Conservation (phyloP, 345 rosid genomes). For the Pelargonium nanum region DNA sequence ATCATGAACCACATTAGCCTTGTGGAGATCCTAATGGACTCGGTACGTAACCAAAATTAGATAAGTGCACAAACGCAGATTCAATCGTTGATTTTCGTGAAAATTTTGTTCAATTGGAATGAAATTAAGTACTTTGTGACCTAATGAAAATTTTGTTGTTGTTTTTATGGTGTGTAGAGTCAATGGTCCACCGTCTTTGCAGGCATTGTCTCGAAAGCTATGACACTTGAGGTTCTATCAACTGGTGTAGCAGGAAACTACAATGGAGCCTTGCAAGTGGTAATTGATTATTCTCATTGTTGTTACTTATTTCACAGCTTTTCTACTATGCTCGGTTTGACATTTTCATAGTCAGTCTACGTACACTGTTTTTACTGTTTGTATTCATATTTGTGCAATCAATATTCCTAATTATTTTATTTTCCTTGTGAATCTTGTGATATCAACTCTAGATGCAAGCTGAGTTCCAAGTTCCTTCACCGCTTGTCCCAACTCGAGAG, state of each 20-base stretch:
- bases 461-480: constrained; percentile 70
- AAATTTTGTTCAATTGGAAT: too few species aligned
- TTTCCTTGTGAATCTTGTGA: not conserved
- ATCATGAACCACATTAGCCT: constrained; percentile 57
- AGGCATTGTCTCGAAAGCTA: constrained; percentile 59
- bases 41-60: constrained; percentile 35
- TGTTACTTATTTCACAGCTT: not conserved
- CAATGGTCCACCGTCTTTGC: constrained; percentile 71
- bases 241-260: constrained; percentile 60
- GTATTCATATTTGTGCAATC: too few species aligned
- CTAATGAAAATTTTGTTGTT: not conserved
- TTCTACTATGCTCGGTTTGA: too few species aligned
- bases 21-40: constrained; percentile 73
- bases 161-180: constrained; percentile 28
- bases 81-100: too few species aligned
- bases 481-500: constrained; percentile 72
- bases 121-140: too few species aligned
- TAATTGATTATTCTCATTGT: not conserved
- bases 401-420: not conserved
- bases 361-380: too few species aligned
- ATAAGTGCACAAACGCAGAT: too few species aligned
- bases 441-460: constrained; percentile 56
- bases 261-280: constrained; percentile 67
- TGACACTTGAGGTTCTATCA: constrained; percentile 49
- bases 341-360: too few species aligned